Percentiles rank a stretch among this genome's conserved stretches.
phyloP scores from a whole-genome alignment of 2,329 filamentous ascomycete genomes.

The Lecanosticta acicola region DNA sequence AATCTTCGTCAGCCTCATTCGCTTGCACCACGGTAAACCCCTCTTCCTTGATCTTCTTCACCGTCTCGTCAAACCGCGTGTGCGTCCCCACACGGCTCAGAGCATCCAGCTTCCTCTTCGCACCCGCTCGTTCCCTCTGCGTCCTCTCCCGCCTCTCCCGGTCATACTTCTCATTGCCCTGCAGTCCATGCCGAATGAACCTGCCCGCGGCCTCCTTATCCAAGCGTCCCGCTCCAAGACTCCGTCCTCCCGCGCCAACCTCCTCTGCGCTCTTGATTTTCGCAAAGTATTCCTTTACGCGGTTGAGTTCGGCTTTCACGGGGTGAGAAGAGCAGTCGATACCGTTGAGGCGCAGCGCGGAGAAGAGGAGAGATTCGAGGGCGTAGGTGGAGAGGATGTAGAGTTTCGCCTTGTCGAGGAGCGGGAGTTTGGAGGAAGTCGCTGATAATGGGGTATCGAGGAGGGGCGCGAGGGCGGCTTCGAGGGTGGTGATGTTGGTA shows the following conservation, averaged over 20 bases:
- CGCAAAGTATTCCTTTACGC: constrained; percentile 84
- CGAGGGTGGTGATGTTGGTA: constrained; percentile 67
- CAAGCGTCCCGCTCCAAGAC: constrained; percentile 50
- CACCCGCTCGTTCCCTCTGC: constrained; percentile 33
- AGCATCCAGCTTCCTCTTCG: constrained; percentile 34
- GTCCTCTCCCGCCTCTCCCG: constrained; percentile 34
- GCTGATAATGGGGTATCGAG: constrained; percentile 59
- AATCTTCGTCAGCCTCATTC: constrained; percentile 7
- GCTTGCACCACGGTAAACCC: constrained; percentile 14
- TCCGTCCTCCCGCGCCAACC: constrained; percentile 27
- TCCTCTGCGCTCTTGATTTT: constrained; percentile 76
- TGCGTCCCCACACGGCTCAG: constrained; percentile 25
- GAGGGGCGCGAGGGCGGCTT: constrained; percentile 69
- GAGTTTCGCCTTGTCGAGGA: constrained; percentile 93
- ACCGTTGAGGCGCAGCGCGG: constrained; percentile 71
- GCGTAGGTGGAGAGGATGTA: constrained; percentile 84
- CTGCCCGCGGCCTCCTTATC: constrained; percentile 73
- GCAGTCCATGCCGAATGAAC: constrained; percentile 76
- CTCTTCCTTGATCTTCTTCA: constrained; percentile 7
- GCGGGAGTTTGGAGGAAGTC: constrained; percentile 69
- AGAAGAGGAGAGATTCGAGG: constrained; percentile 85
- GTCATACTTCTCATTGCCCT: constrained; percentile 44
- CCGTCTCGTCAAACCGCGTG: constrained; percentile 29
- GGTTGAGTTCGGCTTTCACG: constrained; percentile 76
- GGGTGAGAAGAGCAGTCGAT: constrained; percentile 77